Base-by-base conservation (phyloP, 2,329 filamentous ascomycete genomes). In the Aspergillus phoenicis region DNA sequence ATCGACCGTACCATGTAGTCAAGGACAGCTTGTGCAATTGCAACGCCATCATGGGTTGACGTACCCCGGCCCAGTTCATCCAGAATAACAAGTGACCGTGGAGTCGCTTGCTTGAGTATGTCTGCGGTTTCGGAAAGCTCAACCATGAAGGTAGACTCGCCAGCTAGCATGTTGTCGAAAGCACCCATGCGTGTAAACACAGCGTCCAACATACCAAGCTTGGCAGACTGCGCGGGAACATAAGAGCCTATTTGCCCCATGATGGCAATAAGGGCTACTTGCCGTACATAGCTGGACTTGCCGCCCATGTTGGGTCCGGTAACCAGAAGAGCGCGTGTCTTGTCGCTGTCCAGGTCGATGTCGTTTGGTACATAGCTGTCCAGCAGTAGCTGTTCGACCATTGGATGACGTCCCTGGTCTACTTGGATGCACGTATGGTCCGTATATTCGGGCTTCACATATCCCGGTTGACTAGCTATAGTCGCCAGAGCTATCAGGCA, bases 291-390 rank as follows among this genome's bases (percentile, higher is more conserved):
- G 60, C 90, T 95, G n/a, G 92, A 97, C 74, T 99, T 99, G 59
- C 95, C 95, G 70, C 95, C 95, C 95, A 99, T 99, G 80, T 99
- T 99, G 30, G 95, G 95, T 0, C 95, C 95, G 0, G 95, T 99
- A 70, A 99, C 89, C 59, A 98, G 88, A 67, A 97, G 86, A 2
- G 92, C 91, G 5, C 91, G 84, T 0, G 87, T 85, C 0, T 82
- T 73, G 1, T 87, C 84, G 3, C 87, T 84, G n/a, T 86, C 84
- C 51, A 98, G 85, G 2, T 85, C 80, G 10, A 92, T 90, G 70
- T 90, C 87, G 77, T 99, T 99, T 51, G 95, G 94, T 60, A 99
- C 96, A 77, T 98, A 99, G 55, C 87, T 84, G 67, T 91, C 87
- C 4, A 94, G 84, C 5, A 98, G 85, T 10, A 94, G 87, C 71